A percentile compares a stretch with the other conserved stretches of the same genome.
phyloP scores from a whole-genome alignment of 106 monocot genomes.

The Dioscorea zingiberensis region DNA sequence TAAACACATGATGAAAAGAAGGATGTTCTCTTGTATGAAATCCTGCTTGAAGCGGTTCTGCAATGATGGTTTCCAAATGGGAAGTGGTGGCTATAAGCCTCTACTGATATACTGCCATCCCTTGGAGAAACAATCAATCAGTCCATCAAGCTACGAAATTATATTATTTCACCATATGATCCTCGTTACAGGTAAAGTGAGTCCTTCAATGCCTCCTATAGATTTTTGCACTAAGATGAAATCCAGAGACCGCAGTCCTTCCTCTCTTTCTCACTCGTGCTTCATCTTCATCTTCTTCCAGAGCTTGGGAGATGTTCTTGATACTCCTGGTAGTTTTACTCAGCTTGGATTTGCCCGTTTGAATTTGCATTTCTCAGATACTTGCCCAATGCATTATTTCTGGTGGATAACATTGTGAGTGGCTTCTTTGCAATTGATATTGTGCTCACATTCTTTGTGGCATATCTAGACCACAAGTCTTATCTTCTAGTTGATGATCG shows the following conservation, averaged over 20 bases:
- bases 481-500: slow-evolving; percentile 48
- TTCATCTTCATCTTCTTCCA: slow-evolving; percentile 14
- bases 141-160: slow-evolving; percentile 37
- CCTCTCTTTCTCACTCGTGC: background rate
- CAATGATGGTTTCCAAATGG: slow-evolving; percentile 13
- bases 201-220: background rate
- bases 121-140: slow-evolving; percentile 58
- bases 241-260: background rate
- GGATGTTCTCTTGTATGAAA: slow-evolving; percentile 22
- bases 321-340: slow-evolving; percentile 56
- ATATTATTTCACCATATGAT: slow-evolving; percentile 65
- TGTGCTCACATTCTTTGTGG: slow-evolving; percentile 66
- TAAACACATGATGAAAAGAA: background rate
- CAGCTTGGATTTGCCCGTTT: slow-evolving; percentile 72
- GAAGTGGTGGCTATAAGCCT: slow-evolving; percentile 13
- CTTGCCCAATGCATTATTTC: slow-evolving; percentile 26
- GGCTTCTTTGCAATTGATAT: slow-evolving; percentile 65
- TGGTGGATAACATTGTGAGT: slow-evolving; percentile 46
- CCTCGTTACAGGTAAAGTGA: slow-evolving; percentile 50
- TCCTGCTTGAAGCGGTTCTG: slow-evolving; percentile 25
- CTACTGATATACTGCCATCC: slow-evolving; percentile 53
- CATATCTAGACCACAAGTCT: slow-evolving; percentile 43
- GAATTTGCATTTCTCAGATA: slow-evolving; percentile 61
- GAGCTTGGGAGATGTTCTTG: slow-evolving; percentile 67
- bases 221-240: no score